Evolutionary conservation across 2,329 filamentous ascomycete genomes (phyloP).

Genomic region (Xylariomycetidae sp.): DNA sequence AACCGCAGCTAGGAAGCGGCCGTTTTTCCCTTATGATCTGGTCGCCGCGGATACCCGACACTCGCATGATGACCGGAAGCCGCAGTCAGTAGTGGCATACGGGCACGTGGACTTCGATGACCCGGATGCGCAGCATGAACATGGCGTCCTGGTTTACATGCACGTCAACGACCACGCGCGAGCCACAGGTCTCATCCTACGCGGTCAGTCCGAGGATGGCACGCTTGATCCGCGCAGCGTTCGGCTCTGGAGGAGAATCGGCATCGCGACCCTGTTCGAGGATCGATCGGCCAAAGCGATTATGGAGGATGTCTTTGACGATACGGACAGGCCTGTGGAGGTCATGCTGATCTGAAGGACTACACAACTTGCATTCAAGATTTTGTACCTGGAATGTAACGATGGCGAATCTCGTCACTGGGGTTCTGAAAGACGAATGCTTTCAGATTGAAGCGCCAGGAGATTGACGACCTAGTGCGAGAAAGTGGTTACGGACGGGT

Average conservation of each 20-base stretch:
- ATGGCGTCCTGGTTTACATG: slow-evolving; percentile 3
- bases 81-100: slow-evolving; percentile 3
- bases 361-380: no score
- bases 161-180: slow-evolving; percentile 9
- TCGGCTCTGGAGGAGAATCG: slow-evolving; percentile 7
- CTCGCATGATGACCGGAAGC: not conserved
- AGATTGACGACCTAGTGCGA: no score
- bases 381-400: no score
- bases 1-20: no score
- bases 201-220: not conserved
- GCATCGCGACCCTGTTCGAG: slow-evolving; percentile 10
- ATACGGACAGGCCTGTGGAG: slow-evolving; percentile 1
- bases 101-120: slow-evolving; percentile 6
- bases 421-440: no score
- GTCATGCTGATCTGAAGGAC: slow-evolving; percentile 3
- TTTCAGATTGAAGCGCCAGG: no score
- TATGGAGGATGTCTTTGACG: slow-evolving; percentile 3
- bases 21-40: slow-evolving; percentile 9
- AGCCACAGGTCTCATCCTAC: slow-evolving; percentile 8
- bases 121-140: not conserved
- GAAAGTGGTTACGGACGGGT: no score
- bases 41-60: not conserved
- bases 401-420: no score
- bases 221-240: not conserved
- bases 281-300: slow-evolving; percentile 9